These are phyloP conservation scores for Suillus weaverae DNA, from an alignment of 768 basidiomycete species.

Conservation along the genomic window DNA sequence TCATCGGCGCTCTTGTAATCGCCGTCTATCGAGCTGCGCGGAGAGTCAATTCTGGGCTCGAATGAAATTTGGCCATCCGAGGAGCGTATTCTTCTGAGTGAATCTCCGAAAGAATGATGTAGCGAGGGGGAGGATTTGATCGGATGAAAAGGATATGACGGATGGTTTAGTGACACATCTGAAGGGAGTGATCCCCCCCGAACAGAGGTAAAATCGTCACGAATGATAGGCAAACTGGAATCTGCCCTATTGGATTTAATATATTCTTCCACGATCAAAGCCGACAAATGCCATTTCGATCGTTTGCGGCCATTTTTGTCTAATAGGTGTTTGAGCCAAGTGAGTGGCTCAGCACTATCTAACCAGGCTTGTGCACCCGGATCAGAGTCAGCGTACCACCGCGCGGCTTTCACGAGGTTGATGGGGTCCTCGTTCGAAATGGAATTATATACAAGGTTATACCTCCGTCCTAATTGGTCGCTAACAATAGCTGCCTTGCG, in stretches of 20 bases:
- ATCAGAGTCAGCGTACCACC: conserved; percentile 62
- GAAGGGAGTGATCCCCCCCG: conserved; percentile 8
- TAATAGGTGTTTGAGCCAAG: conserved; percentile 69
- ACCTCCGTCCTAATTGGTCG: conserved; percentile 67
- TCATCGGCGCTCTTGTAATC: conserved; percentile 46
- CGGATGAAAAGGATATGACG: conserved; percentile 11
- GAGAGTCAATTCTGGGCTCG: conserved; percentile 52
- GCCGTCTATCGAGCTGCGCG: conserved; percentile 47
- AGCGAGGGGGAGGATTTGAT: conserved; percentile 32
- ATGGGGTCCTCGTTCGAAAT: conserved; percentile 34
- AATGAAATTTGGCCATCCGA: conserved; percentile 56
- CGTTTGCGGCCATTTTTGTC: conserved; percentile 46
- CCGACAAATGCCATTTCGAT: conserved; percentile 64
- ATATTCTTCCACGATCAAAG: conserved; percentile 70
- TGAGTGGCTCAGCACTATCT: conserved; percentile 66
- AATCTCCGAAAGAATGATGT: conserved; percentile 40
- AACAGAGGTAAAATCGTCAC: conserved; percentile 36
- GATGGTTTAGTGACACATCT: conserved; percentile 7
- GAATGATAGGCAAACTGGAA: conserved; percentile 43
- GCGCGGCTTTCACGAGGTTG: conserved; percentile 51
- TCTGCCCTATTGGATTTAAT: conserved; percentile 38
- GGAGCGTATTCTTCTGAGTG: conserved; percentile 39
- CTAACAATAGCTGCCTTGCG: conserved; percentile 65
- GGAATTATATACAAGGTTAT: conserved; percentile 50
- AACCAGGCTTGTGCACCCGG: conserved; percentile 48